Base-by-base conservation (phyloP, 192 early-diverging fungal genomes). In the Glomus cerebriforme region DNA sequence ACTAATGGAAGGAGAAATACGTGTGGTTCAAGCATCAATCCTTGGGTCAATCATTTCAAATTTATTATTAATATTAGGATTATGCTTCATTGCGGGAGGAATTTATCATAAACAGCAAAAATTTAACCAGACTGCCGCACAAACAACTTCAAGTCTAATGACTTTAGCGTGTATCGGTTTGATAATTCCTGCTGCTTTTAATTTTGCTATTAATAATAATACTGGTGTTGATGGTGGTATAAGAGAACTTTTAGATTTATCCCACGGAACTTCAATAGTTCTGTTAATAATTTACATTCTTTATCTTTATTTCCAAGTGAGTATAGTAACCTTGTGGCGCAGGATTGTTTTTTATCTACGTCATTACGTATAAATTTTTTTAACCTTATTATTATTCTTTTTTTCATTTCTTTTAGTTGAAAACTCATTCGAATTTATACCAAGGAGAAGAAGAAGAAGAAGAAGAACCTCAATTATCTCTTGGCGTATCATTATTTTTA, bases 41-140 rank as follows among this genome's bases (percentile, higher is more conserved):
- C 82, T 97, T 1, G 97, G 97, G 45, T 96, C 94, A 9, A 93
- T 98, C 64, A 84, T 98, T 10, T 94, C 91, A 80, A 97, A 96
- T 84, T 68, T 97, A 60, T 82, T 97, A 27, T 84, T 97, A 74
- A 83, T 97, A 5, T 85, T 95, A 5, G 97, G 97, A 37, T 87
- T 93, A 77, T 95, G 93, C 73, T 97, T 96, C 87, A 85, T 97
- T 43, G 86, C 87, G 74, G 96, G 95, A 58, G 96, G 97, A 24
- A 24, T 92, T 68, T 89, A 92, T 62, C 88, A 88, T 82, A 87
- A 88, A 78, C 88, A 91, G 72, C 94, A 95, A 80, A 79, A 73
- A 4, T 95, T 92, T 80, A 91, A 90, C 73, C 69, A 80, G 17
- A 92, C 92, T 17, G 89, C 90, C 0, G 92, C 91, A 24, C 90